Evolutionary conservation across 2,329 filamentous ascomycete species (phyloP).

Genomic region (Talaromyces verruculosus): DNA sequence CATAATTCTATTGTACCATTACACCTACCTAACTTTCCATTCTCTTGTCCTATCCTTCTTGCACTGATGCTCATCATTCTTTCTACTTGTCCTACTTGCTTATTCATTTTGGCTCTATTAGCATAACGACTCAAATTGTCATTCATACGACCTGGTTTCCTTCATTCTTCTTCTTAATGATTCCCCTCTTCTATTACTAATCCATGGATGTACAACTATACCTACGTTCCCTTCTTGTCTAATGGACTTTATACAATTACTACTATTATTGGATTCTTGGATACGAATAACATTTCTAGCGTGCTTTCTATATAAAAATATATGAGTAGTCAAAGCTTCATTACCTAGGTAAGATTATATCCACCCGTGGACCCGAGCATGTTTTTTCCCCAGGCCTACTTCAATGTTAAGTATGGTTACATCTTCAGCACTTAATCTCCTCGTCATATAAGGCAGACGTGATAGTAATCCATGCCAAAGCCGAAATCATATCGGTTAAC

Average conservation of each 20-base stretch:
- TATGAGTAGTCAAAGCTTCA: not conserved
- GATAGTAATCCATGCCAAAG: not conserved
- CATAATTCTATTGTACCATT: not conserved
- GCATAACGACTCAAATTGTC: constrained; percentile 13
- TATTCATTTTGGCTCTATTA: not conserved
- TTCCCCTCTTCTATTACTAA: constrained; percentile 22
- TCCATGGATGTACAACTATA: constrained; percentile 10
- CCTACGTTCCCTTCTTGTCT: constrained; percentile 13
- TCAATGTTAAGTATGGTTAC: not conserved
- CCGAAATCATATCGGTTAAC: not conserved
- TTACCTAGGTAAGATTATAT: too few relatives aligned
- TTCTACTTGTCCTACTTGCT: not conserved
- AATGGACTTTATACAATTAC: constrained; percentile 9
- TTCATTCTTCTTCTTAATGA: constrained; percentile 9
- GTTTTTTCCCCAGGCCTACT: too few relatives aligned
- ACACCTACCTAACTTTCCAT: not conserved
- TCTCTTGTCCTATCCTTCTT: constrained; percentile 16
- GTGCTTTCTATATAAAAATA: not conserved
- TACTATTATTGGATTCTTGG: not conserved
- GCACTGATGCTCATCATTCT: constrained; percentile 1
- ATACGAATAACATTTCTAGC: not conserved
- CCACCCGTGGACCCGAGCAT: too few relatives aligned
- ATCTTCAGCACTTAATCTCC: not conserved
- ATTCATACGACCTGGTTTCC: constrained; percentile 9
- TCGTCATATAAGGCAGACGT: not conserved